Conservation (phyloP, 305 asterid genomes). For the Caryopteris hybrid region DNA sequence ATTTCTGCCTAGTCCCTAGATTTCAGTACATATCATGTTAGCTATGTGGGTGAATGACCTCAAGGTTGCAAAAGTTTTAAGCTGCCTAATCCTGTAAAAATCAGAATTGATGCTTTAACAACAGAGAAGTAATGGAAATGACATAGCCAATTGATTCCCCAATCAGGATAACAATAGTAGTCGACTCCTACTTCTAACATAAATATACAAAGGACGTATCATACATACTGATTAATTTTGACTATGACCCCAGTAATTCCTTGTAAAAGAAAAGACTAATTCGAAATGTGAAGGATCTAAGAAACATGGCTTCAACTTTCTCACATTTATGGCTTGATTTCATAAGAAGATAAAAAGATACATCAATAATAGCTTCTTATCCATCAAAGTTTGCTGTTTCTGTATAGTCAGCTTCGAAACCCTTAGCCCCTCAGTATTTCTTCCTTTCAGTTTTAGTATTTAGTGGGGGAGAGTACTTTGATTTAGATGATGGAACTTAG, state of each 20-base stretch:
- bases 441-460: background rate
- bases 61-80: background rate
- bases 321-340: background rate
- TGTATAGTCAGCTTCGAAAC: background rate
- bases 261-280: background rate
- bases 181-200: background rate
- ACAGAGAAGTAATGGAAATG: background rate
- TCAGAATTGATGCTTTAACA: background rate
- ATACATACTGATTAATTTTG: background rate
- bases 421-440: background rate
- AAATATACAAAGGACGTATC: background rate
- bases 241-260: background rate
- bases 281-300: background rate
- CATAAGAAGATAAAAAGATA: background rate
- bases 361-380: background rate
- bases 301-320: background rate
- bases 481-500: background rate
- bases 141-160: background rate
- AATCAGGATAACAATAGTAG: background rate
- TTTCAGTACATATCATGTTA: background rate
- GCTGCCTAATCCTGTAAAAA: background rate
- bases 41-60: background rate
- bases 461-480: background rate
- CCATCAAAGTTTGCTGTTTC: background rate
- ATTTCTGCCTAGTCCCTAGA: background rate